phyloP scores from a whole-genome alignment of 176 grass and related monocot species.

The Coix lacrymajobi region DNA sequence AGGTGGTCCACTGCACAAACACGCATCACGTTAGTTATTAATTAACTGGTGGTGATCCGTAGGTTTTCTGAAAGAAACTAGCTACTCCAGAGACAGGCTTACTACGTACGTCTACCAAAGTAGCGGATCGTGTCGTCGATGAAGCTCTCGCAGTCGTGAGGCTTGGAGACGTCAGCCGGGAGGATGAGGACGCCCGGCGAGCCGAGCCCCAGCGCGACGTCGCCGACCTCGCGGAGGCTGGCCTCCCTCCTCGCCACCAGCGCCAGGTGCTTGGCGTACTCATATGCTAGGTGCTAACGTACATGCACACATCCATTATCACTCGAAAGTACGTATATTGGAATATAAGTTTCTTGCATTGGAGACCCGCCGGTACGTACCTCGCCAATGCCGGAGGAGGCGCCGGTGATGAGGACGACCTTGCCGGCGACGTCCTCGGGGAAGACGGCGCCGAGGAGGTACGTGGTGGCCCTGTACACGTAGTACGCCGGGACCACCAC shows the following conservation, averaged over 20 bases:
- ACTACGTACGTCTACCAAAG: constrained; percentile 50
- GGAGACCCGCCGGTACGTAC: background rate
- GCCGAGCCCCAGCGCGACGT: constrained; percentile 37
- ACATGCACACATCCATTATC: background rate
- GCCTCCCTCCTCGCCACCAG: constrained; percentile 70
- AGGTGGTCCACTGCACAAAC: constrained; percentile 78
- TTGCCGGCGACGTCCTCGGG: constrained; percentile 54
- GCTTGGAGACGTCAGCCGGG: constrained; percentile 51
- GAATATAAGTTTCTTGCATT: background rate
- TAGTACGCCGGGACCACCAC: constrained; percentile 39
- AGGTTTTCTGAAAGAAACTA: no score
- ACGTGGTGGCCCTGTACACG: constrained; percentile 48
- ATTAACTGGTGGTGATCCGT: no score
- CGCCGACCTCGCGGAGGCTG: constrained; percentile 61
- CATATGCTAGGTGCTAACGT: constrained; percentile 17
- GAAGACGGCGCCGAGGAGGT: constrained; percentile 44
- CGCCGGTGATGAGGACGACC: constrained; percentile 67
- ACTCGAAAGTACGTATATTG: no score
- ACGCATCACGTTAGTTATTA: no score
- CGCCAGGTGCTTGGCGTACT: constrained; percentile 42
- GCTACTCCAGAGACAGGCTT: no score
- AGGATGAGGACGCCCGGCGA: constrained; percentile 65
- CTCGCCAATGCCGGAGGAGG: constrained; percentile 88
- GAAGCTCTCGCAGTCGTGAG: constrained; percentile 46
- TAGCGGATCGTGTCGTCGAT: constrained; percentile 37